Conservation (phyloP, 2,329 filamentous ascomycete genomes). For the Conoideocrella luteorostrata region DNA sequence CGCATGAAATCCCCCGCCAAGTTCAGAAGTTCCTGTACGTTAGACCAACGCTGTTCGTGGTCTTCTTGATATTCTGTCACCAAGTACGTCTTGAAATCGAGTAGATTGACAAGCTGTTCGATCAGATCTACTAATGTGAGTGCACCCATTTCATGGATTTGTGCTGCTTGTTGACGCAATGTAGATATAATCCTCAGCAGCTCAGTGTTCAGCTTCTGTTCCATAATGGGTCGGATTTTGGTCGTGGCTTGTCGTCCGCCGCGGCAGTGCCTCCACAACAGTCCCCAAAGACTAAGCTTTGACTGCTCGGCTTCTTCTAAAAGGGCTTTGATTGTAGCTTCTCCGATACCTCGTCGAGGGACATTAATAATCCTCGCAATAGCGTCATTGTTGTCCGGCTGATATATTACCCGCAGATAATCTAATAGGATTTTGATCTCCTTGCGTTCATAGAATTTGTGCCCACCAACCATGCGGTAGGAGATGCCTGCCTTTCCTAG, state of each 20-base stretch:
- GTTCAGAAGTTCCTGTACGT: slow-evolving; percentile 79
- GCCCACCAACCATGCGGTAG: slow-evolving; percentile 87
- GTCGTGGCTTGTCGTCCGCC: slow-evolving; percentile 41
- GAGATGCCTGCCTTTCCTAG: slow-evolving; percentile 75
- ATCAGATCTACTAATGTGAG: slow-evolving; percentile 41
- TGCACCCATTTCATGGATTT: slow-evolving; percentile 20
- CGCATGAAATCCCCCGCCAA: slow-evolving; percentile 67
- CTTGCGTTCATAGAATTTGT: slow-evolving; percentile 83
- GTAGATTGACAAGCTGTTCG: slow-evolving; percentile 51
- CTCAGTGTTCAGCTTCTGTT: slow-evolving; percentile 46
- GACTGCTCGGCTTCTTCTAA: slow-evolving; percentile 68
- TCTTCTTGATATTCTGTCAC: slow-evolving; percentile 66
- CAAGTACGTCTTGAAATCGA: slow-evolving; percentile 69
- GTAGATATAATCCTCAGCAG: slow-evolving; percentile 37
- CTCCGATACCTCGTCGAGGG: slow-evolving; percentile 74
- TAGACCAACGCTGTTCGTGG: slow-evolving; percentile 74
- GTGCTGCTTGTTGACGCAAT: slow-evolving; percentile 23
- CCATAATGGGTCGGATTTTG: slow-evolving; percentile 42
- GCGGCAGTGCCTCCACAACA: slow-evolving; percentile 54
- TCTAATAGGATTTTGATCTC: slow-evolving; percentile 86
- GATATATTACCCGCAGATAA: slow-evolving; percentile 78
- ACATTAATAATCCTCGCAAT: slow-evolving; percentile 78
- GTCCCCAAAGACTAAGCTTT: slow-evolving; percentile 66
- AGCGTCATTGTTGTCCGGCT: slow-evolving; percentile 82
- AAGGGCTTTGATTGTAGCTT: slow-evolving; percentile 66